Percentiles rank a stretch among this genome's conserved stretches.
Conservation (phyloP, 805 yeast species). For the Phaffomyces thermotolerans region DNA sequence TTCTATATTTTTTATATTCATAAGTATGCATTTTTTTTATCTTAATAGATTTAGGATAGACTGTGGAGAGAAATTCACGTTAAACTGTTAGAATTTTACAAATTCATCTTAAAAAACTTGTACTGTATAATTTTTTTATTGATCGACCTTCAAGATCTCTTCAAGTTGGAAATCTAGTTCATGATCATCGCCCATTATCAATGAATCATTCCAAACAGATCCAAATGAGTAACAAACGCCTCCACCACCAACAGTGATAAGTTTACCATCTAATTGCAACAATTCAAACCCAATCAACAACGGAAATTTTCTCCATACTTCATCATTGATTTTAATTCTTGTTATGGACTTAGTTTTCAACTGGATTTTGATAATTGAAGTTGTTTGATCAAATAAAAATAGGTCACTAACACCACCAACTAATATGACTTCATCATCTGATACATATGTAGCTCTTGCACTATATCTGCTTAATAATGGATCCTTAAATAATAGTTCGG, state of each 20-base stretch:
- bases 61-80: too few species aligned
- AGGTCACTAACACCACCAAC: slow-evolving; percentile 52
- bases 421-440: slow-evolving; percentile 32
- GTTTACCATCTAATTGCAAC: slow-evolving; percentile 17
- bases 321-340: slow-evolving; percentile 25
- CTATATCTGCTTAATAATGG: slow-evolving; percentile 43
- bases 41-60: too few species aligned
- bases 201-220: slow-evolving; percentile 36
- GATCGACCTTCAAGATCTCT: background rate
- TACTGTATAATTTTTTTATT: too few species aligned
- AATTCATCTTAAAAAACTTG: too few species aligned
- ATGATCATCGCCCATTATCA: slow-evolving; percentile 7
- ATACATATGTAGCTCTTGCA: slow-evolving; percentile 28
- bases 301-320: slow-evolving; percentile 35
- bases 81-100: too few species aligned
- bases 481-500: slow-evolving; percentile 19
- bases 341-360: slow-evolving; percentile 13
- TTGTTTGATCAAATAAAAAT: slow-evolving; percentile 26
- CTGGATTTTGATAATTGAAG: slow-evolving; percentile 33
- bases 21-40: too few species aligned
- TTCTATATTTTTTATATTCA: too few species aligned
- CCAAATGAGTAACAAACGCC: slow-evolving; percentile 84
- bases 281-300: slow-evolving; percentile 50
- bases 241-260: slow-evolving; percentile 53
- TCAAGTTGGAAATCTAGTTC: slow-evolving; percentile 2